Base-by-base conservation (phyloP, 2,329 filamentous ascomycete genomes). In the Pestalotiopsis sp. region DNA sequence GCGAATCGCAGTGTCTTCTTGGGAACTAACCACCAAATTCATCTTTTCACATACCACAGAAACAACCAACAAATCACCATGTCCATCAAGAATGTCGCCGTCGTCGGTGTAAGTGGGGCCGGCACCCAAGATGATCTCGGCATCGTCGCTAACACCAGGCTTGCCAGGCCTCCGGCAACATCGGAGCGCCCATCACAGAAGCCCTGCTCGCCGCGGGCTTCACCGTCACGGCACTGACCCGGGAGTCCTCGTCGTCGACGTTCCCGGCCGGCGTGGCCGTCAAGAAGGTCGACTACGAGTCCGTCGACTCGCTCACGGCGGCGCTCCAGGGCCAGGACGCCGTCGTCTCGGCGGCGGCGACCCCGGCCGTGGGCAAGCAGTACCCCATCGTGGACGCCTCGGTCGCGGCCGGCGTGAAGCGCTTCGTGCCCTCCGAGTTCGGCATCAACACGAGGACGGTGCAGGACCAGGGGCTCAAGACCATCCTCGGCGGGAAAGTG, bases 341-440 rank as follows among this genome's bases (percentile, higher is more conserved):
- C 0, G 81, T 89, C 6, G 74, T 91, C 59, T 84, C 83, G 25
- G 80, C 83, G 2, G 80, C 89, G 57, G 82, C 81, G 4, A 76
- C 85, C 9, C 68, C 68, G 0, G 75, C 74, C 2, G 38, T 77
- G 12, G 86, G 87, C 70, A 77, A 79, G 23, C 88, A 90, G 72
- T 77, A 77, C 49, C 80, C 80, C 36, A 77, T 90, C 64, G 83
- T 88, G 41, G 85, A 89, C 63, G 88, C 87, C 0, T 84, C 87
- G 36, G 81, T 88, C 36, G 81, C 82, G 2, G 88, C 86, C 1
- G 86, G 87, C 25, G 87, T 90, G 4, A 83, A 85, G 72, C 82
- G 87, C 20, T 86, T 89, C 77, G 80, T 90, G 36, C 87, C 87
- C 2, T 84, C 84, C 7, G 87, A 90, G 71, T 90, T 85, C 66